Base-by-base conservation (phyloP, 345 rosid species). In the Ceriops zippeliana region DNA sequence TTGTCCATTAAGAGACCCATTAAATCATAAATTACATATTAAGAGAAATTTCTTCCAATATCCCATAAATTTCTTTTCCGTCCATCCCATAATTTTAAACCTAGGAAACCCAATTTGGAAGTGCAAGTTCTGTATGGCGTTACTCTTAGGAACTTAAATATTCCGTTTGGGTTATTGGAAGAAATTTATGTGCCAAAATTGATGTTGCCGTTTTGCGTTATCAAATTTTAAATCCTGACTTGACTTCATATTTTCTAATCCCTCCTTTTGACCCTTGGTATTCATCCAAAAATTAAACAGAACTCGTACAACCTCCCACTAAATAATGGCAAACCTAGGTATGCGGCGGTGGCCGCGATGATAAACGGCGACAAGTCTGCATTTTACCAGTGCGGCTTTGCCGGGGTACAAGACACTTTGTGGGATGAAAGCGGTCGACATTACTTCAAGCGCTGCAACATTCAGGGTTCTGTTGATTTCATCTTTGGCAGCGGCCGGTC, bases 381-480 rank as follows among this genome's bases (percentile, higher is more conserved):
- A 7, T 91, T 93, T 75, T 77, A 80, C 64, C 58, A 73, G n/a
- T 86, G 86, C 21, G 80, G 87, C 3, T 93, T 93, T 71, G 78
- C 58, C 6, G 86, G 97, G 11, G 21, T 85, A 61, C 97, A 93
- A 73, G 96, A 93, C 80, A 93, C 96, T 0, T 27, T 93, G 78
- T 91, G 95, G 96, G 97, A 91, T 68, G 67, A 53, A 3, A 53
- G 61, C 8, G 98, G 98, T 7, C 78, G 91, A 11, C 97, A 91
- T 68, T 91, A 84, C 78, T 89, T 81, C 82, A 68, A 75, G 58
- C 65, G 59, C 2, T 93, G 95, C 76, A 75, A 80, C 62, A 89
- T 93, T 5, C 86, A 86, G 73, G 96, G 98, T 15, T 86, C 91
- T 7, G 92, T 89, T 0, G 98, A 93, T 80, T 93, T 89, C 69